Conservation (phyloP, 2,329 filamentous ascomycete genomes). For the Diaporthe velutina region DNA sequence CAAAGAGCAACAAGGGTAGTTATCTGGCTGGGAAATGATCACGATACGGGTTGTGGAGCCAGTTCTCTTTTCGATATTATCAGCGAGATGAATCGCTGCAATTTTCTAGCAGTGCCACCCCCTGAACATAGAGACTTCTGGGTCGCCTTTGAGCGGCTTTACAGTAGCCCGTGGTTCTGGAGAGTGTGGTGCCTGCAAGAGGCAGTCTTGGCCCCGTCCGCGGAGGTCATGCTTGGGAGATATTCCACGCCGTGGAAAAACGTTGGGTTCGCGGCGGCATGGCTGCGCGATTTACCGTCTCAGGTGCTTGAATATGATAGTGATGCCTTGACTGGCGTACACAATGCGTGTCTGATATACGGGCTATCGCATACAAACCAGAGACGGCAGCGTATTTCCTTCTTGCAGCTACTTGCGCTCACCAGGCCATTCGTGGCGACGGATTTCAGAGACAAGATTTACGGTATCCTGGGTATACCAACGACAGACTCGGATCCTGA, state of each 20-base stretch:
- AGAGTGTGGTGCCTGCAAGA: conserved; percentile 5
- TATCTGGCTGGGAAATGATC: background rate
- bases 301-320: background rate
- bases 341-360: background rate
- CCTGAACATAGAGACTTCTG: background rate
- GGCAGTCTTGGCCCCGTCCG: background rate
- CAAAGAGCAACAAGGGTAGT: background rate
- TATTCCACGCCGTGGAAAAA: background rate
- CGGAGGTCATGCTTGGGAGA: background rate
- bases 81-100: too few species aligned
- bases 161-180: background rate
- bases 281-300: background rate
- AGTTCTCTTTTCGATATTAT: background rate
- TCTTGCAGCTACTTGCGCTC: background rate
- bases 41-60: too few species aligned
- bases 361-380: background rate
- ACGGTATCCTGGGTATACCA: background rate
- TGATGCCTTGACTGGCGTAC: background rate
- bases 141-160: background rate
- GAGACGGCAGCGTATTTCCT: background rate
- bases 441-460: background rate
- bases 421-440: background rate
- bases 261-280: background rate
- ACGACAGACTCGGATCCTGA: conserved; percentile 3
- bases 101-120: background rate